A percentile compares a stretch with the other conserved stretches of the same genome.
phyloP scores from a whole-genome alignment of 108 stramenopile species.

The Schizochytrium sp. region DNA sequence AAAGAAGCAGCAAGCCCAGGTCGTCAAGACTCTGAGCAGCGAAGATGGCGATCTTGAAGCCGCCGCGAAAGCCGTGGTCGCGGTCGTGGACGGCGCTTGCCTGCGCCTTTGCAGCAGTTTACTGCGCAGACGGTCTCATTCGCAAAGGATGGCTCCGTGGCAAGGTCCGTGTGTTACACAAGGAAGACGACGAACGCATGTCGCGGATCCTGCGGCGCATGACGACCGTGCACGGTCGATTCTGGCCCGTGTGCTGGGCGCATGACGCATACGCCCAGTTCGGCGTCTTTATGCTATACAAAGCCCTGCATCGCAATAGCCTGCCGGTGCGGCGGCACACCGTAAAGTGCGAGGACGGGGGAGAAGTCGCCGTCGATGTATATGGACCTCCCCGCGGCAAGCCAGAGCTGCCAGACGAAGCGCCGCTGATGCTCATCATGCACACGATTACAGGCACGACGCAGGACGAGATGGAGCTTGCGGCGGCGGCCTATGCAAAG shows the following conservation, averaged over 20 bases:
- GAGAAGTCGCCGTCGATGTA: background rate
- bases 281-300: background rate
- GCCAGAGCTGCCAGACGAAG: background rate
- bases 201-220: background rate
- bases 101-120: background rate
- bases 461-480: background rate
- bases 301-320: background rate
- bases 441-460: background rate
- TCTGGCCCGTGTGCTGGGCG: constrained; percentile 8
- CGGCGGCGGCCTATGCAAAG: background rate
- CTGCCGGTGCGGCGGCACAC: background rate
- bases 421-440: background rate
- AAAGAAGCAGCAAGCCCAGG: no score
- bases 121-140: background rate
- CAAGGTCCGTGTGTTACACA: background rate
- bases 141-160: background rate
- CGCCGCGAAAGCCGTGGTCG: background rate
- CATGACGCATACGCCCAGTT: constrained; percentile 1
- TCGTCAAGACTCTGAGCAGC: no score
- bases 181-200: background rate
- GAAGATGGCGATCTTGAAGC: background rate
- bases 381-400: background rate
- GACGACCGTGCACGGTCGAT: background rate
- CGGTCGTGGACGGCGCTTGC: no score
- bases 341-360: background rate